Percentiles rank a stretch among this genome's conserved stretches.
Evolutionary conservation across 2,329 filamentous ascomycete species (phyloP).

Genomic region (Alternaria metachromatica): DNA sequence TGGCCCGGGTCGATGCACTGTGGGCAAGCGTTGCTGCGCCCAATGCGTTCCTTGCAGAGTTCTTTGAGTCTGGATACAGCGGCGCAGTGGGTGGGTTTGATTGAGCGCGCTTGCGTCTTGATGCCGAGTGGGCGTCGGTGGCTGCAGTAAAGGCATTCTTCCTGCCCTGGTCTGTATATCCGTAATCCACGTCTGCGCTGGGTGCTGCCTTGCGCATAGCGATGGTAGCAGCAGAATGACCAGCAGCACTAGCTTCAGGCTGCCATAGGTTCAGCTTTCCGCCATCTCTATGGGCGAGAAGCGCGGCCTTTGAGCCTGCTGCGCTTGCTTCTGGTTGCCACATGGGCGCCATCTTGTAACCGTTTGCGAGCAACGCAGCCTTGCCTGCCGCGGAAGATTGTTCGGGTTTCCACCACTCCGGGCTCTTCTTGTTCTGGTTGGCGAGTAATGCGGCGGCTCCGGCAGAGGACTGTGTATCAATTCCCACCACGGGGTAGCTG

Average conservation of each 20-base stretch:
- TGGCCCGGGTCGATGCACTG: conserved; percentile 45
- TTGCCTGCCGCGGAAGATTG: conserved; percentile 63
- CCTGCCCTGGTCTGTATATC: conserved; percentile 59
- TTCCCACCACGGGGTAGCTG: conserved; percentile 72
- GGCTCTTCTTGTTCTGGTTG: conserved; percentile 70
- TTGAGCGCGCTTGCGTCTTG: conserved; percentile 65
- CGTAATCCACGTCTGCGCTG: conserved; percentile 55
- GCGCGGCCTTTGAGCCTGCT: conserved; percentile 75
- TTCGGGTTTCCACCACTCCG: conserved; percentile 71
- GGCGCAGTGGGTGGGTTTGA: conserved; percentile 61
- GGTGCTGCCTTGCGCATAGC: conserved; percentile 65
- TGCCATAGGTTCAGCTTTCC: conserved; percentile 60
- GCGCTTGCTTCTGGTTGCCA: conserved; percentile 70
- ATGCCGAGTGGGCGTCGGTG: conserved; percentile 72
- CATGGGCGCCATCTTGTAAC: conserved; percentile 66
- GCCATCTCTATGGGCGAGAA: conserved; percentile 66
- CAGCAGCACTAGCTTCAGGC: conserved; percentile 58
- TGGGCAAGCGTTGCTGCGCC: conserved; percentile 76
- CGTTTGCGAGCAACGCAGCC: conserved; percentile 65
- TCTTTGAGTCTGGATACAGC: conserved; percentile 63
- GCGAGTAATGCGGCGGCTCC: conserved; percentile 77
- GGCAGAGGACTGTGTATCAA: conserved; percentile 67
- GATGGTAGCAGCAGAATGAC: conserved; percentile 73
- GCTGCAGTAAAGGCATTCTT: conserved; percentile 76
- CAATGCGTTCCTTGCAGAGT: conserved; percentile 71